Evolutionary conservation across 192 early-diverging fungal genomes (phyloP), one percentile per base, ranked within the genome.

Genomic region (Coemansia sp.): DNA sequence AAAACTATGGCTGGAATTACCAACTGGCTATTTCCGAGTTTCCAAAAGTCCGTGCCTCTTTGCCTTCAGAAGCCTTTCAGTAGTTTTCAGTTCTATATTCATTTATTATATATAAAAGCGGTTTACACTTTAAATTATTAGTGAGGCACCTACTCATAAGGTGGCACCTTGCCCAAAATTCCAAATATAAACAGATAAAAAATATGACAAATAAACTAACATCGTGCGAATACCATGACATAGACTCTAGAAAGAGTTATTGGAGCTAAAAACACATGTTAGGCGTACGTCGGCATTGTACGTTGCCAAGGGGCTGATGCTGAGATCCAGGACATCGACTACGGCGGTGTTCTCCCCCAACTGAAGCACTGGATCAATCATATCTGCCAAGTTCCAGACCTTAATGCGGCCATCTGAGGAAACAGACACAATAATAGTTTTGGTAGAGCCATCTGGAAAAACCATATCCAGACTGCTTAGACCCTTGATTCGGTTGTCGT

Each of bases 401-500:
- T 89, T 87, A 57, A 94, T 85, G 0, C 76, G 60, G 50, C 92
- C 92, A 69, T 94, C 91, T 0, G 92, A 91, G 1, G 92, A 92
- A 19, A 85, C 83, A 47, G 90, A 85, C 13, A 76, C 70, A 10
- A 90, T 59, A 4, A 91, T 49, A 18, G 83, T 70, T 19, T 65
- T 65, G 13, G 57, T 72, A 32, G 39, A 71, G 41, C 49, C 73
- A 54, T 65, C 87, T 3, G 70, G 72, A 43, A 78, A 77, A 13
- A 56, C 37, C 63, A 84, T 64, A 49, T 78, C 70, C 39, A 67
- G 64, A 49, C 59, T 59, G 59, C 50, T 54, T n/a, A 85, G 58
- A 6, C 72, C 71, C 53, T 71, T 77, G 70, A 76, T 75, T 19
- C 74, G 81, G 54, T 76, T 75, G 10, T 78, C 67, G 45, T 82